Conservation (phyloP, 176 grass and related monocot species). For the Elymus sibiricus region DNA sequence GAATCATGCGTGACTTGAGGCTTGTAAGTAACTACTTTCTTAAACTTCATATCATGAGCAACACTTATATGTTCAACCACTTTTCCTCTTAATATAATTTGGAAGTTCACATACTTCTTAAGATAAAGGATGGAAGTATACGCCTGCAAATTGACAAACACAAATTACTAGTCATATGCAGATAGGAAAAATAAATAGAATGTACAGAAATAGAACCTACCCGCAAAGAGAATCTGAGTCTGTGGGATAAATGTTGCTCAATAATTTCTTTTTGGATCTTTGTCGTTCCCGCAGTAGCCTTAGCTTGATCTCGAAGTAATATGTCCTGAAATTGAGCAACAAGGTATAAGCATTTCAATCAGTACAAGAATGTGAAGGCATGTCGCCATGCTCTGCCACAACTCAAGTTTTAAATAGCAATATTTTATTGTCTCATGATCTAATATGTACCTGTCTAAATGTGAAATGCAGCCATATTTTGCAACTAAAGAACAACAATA, state of each 20-base stretch:
- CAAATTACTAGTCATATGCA: slow-evolving; percentile 11
- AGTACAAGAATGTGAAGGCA: neutral
- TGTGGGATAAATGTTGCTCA: slow-evolving; percentile 81
- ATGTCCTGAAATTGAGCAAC: slow-evolving; percentile 69
- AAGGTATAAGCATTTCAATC: neutral
- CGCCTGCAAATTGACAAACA: slow-evolving; percentile 55
- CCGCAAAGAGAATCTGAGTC: slow-evolving; percentile 84
- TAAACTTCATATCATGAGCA: slow-evolving; percentile 76
- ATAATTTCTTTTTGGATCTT: slow-evolving; percentile 82
- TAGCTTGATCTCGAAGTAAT: slow-evolving; percentile 95
- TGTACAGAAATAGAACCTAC: slow-evolving; percentile 44
- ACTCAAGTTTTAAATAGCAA: neutral
- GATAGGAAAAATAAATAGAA: slow-evolving; percentile 17
- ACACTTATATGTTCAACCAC: slow-evolving; percentile 75
- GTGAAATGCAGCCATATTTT: neutral
- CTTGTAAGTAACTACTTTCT: slow-evolving; percentile 84
- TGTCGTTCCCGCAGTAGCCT: slow-evolving; percentile 40
- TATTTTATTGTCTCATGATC: neutral
- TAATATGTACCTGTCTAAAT: neutral
- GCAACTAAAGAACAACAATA: neutral
- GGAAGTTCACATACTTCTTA: slow-evolving; percentile 76
- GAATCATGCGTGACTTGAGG: slow-evolving; percentile 69
- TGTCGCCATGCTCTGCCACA: slow-evolving; percentile 1
- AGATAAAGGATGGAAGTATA: slow-evolving; percentile 96
- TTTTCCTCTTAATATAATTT: slow-evolving; percentile 88